Conservation (phyloP, 2,329 filamentous ascomycete genomes). For the Fusarium proliferatum region DNA sequence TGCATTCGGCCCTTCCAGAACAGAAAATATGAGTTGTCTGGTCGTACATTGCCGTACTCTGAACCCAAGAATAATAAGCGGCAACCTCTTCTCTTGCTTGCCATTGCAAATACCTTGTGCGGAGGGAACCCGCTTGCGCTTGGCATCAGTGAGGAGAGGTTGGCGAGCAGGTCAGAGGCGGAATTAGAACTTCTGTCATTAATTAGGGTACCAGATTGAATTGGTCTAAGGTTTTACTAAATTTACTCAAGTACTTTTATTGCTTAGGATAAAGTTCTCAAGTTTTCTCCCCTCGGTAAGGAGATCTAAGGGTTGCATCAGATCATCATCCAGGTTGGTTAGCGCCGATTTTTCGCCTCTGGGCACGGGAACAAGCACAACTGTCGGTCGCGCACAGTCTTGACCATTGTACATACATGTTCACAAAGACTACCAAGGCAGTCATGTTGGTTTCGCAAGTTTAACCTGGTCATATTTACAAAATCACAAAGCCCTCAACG, state of each 20-base stretch:
- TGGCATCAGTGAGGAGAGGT: not conserved
- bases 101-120: not conserved
- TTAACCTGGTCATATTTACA: accelerated
- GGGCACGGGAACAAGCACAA: not conserved
- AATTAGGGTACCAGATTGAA: not conserved
- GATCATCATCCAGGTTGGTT: not conserved
- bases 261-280: not conserved
- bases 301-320: not conserved
- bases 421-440: not conserved
- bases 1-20: slow-evolving; percentile 15
- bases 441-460: accelerated
- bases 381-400: not conserved
- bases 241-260: accelerated
- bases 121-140: not conserved
- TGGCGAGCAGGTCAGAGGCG: accelerated
- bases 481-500: not conserved
- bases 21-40: not conserved
- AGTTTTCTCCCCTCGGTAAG: not conserved
- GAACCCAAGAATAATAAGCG: not conserved
- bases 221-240: not conserved
- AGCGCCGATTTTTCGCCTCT: not conserved
- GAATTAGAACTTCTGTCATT: too few relatives aligned
- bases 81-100: not conserved
- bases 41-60: not conserved
- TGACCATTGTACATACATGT: not conserved